These are phyloP conservation scores for Nakazawaea siamensis DNA, from an alignment of 805 yeast species.

Conservation along the genomic window DNA sequence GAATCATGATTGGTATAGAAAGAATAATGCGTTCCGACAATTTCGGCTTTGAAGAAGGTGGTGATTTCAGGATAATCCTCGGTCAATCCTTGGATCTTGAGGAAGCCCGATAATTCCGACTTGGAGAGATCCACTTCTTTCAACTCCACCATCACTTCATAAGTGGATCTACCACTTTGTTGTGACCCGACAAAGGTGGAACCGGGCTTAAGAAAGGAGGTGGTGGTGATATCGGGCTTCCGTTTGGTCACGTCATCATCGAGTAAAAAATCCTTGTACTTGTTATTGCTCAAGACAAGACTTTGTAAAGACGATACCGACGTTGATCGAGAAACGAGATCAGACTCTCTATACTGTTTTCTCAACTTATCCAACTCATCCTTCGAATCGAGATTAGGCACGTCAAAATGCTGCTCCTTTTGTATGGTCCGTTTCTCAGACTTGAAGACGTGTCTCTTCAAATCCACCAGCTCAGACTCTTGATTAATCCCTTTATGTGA, in stretches of 20 bases:
- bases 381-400: conserved; percentile 1
- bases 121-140: conserved; percentile 56
- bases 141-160: conserved; percentile 62
- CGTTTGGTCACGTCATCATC: background rate
- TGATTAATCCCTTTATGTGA: too few species aligned
- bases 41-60: conserved; percentile 70
- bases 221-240: conserved; percentile 6
- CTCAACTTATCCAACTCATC: conserved; percentile 5
- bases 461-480: background rate
- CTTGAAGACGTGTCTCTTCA: background rate
- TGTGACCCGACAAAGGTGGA: conserved; percentile 60
- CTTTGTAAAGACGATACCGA: background rate
- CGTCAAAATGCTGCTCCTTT: too few species aligned
- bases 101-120: conserved; percentile 48
- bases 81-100: conserved; percentile 59
- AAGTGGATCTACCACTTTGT: conserved; percentile 55
- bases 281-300: background rate
- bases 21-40: conserved; percentile 50
- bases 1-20: conserved; percentile 48
- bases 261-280: background rate
- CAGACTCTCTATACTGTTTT: conserved; percentile 4
- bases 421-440: too few species aligned
- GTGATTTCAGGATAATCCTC: conserved; percentile 52
- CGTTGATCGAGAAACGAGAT: background rate
- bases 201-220: conserved; percentile 51